Conservation (phyloP, 768 basidiomycete genomes). For the Neoboletus brunneissimus region DNA sequence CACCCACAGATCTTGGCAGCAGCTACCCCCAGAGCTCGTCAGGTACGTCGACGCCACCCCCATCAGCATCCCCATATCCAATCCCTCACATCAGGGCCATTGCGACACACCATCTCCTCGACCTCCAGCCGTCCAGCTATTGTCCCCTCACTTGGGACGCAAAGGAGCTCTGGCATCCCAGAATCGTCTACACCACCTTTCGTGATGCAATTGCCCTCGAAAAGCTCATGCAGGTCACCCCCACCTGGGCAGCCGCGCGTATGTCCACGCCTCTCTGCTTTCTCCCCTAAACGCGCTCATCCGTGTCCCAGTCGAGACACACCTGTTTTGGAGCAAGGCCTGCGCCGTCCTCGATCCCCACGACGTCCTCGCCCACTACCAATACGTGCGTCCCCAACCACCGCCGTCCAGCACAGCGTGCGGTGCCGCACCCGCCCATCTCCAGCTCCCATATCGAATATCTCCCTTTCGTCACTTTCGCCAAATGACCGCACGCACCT, state of each 20-base stretch:
- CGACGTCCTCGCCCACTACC: conserved; percentile 50
- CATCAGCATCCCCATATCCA: conserved; percentile 13
- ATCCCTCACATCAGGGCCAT: conserved; percentile 19
- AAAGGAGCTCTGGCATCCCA: conserved; percentile 56
- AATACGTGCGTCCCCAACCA: conserved; percentile 43
- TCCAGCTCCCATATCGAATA: conserved; percentile 36
- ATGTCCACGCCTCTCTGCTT: conserved; percentile 29
- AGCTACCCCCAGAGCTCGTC: conserved; percentile 59
- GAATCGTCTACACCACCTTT: conserved; percentile 59
- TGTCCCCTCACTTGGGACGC: conserved; percentile 48
- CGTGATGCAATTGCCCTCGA: conserved; percentile 63
- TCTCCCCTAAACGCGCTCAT: conserved; percentile 7
- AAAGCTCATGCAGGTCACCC: conserved; percentile 60
- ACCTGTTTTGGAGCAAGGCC: conserved; percentile 70
- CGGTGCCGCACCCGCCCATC: conserved; percentile 34
- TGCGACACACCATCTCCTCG: conserved; percentile 52
- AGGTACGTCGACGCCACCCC: conserved; percentile 44
- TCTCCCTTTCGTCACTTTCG: conserved; percentile 62
- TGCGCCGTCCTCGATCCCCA: conserved; percentile 59
- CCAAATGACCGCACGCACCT: conserved; percentile 51
- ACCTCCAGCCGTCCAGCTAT: conserved; percentile 42
- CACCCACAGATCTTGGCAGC: conserved; percentile 57
- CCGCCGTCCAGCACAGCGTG: conserved; percentile 23
- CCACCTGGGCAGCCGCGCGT: conserved; percentile 60
- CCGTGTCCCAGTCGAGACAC: conserved; percentile 52